phyloP scores from a whole-genome alignment of 179 eudicot genomes.

The Spinacia oleracea region DNA sequence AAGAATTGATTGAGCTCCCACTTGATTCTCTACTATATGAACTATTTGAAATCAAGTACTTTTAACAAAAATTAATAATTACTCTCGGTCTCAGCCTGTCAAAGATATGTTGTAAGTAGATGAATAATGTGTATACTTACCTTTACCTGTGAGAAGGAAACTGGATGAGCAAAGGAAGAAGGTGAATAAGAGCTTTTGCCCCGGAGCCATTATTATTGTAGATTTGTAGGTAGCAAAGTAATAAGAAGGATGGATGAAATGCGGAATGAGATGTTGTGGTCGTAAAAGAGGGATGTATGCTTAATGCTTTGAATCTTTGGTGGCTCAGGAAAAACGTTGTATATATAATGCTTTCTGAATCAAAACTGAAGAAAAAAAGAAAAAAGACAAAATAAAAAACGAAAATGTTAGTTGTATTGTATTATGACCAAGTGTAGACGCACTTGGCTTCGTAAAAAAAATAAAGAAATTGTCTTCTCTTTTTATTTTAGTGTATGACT shows the following conservation, averaged over 20 bases:
- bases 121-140: too few relatives aligned
- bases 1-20: neutral
- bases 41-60: too few relatives aligned
- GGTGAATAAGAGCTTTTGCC: too few relatives aligned
- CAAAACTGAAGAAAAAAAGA: neutral
- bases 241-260: neutral
- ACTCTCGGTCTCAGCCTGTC: too few relatives aligned
- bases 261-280: constrained; percentile 6
- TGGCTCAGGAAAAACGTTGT: neutral
- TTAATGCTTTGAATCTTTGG: constrained; percentile 17
- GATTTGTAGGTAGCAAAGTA: neutral
- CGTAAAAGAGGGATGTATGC: neutral
- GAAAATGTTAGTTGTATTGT: constrained; percentile 3
- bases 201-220: too few relatives aligned
- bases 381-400: neutral
- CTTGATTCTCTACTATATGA: neutral
- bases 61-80: too few relatives aligned
- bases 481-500: neutral
- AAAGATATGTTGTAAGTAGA: too few relatives aligned
- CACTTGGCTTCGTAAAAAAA: neutral
- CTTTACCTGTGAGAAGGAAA: constrained; percentile 16
- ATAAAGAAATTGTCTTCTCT: neutral
- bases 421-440: constrained; percentile 12
- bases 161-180: constrained; percentile 17
- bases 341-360: constrained; percentile 10